These are phyloP conservation scores for Knoxdaviesia capensis DNA, from an alignment of 2,329 filamentous ascomycete genomes.

Conservation along the genomic window DNA sequence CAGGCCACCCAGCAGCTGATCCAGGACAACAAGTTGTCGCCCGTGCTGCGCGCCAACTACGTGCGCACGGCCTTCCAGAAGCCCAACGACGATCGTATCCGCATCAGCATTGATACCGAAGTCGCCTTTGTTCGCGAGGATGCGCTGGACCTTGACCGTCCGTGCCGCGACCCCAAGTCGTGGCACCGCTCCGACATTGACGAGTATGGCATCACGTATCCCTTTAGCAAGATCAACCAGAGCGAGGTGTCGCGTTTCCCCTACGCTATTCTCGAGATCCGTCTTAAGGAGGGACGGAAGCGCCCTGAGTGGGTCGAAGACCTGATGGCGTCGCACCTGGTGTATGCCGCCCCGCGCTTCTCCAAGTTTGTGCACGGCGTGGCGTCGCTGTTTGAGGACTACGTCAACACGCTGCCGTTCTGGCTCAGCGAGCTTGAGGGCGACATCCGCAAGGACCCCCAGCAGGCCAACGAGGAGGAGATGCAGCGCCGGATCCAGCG, in stretches of 20 bases:
- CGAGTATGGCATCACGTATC: conserved; percentile 60
- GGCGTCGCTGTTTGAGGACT: conserved; percentile 79
- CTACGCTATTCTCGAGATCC: conserved; percentile 81
- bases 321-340: conserved; percentile 77
- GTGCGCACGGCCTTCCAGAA: conserved; percentile 92
- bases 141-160: conserved; percentile 60
- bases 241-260: conserved; percentile 85
- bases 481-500: conserved; percentile 64
- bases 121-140: conserved; percentile 70
- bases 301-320: conserved; percentile 76
- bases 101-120: conserved; percentile 84
- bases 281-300: conserved; percentile 56
- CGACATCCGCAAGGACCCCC: conserved; percentile 85
- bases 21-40: conserved; percentile 55
- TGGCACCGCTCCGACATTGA: conserved; percentile 93
- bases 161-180: conserved; percentile 67
- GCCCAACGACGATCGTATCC: conserved; percentile 71
- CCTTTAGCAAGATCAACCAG: conserved; percentile 71
- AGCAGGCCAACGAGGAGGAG: conserved; percentile 77
- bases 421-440: conserved; percentile 85
- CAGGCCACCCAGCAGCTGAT: conserved; percentile 65
- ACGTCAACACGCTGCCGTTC: conserved; percentile 90
- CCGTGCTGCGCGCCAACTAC: conserved; percentile 80
- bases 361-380: conserved; percentile 95
- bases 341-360: conserved; percentile 76